Base-by-base conservation (phyloP, 1,284 basidiomycete genomes). In the Ganoderma lingzhi region DNA sequence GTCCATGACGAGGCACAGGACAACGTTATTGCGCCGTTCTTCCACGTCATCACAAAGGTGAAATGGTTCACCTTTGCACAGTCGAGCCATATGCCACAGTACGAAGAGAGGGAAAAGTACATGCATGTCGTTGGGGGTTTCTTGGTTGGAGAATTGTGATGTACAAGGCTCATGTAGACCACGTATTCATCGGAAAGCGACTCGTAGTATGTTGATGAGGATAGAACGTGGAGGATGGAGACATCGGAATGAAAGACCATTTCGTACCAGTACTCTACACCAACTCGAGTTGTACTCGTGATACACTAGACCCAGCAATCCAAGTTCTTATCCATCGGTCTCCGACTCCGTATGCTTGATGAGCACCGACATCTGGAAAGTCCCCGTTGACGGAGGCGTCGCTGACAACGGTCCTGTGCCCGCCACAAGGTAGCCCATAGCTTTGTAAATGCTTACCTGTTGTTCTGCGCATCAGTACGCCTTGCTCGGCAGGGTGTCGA, bases 1-100 rank as follows among this genome's bases (percentile, higher is more conserved):
- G 56, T 51, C 19, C 67, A 72, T 59, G 76, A 76, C 63, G 68
- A 69, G 41, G 70, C 73, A n/a, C 71, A 72, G 62, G 76, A 77
- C 62, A 63, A 68, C 51, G 72, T 68, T 59, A 63, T 73, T 6
- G 19, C 41, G 9, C 73, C 72, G 6, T 72, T 71, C 51, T 72
- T 71, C 61, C 32, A 41, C 4, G 51, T 61, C 12, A 69, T 74
- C 15, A 60, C 60, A 4, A 66, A 71, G 35, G 84, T 83, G 35
- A 84, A 83, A 70, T 88, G 86, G 86, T 77, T 84, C 14, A 82
- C 81, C 44, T 87, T 88, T 68, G 80, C 80, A 8, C 71, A 84
- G 44, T 82, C 82, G 4, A 82, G 83, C 28, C 87, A 88, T 73
- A 80, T 84, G 72, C 78, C 84, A 0, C 82, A 83, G 44, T 77